Base-by-base conservation (phyloP, 2,329 filamentous ascomycete genomes). In the Penicillium sp. region DNA sequence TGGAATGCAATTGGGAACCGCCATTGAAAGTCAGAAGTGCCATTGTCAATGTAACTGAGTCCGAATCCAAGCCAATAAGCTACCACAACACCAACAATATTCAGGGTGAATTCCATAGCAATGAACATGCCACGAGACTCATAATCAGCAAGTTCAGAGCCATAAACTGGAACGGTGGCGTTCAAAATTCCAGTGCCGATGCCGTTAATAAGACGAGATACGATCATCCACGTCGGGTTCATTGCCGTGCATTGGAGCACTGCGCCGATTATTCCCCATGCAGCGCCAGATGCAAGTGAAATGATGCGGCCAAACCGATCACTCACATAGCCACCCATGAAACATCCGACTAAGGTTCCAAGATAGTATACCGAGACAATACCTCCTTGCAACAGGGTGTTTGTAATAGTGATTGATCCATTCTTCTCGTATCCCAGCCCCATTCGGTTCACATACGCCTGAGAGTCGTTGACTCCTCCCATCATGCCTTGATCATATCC, bases 1-100 rank as follows among this genome's bases (percentile, higher is more conserved):
- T 89, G 85, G 68, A 89, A 88, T 0, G 83, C 85, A 52, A 89
- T 80, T 0, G 84, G 85, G 56, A 89, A 88, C 2, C 85, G 75
- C 84, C 85, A 87, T 34, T 80, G 79, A 55, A 87, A 80, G 0
- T 79, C 73, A 0, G 82, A 83, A 0, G 71, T 73, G 2, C 82
- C 83, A 26, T 79, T 75, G 49, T 84, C 78, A 56, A 83, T 80
- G 64, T 82, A 87, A 0, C 81, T 82, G 11, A 83, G 75, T 3
- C 82, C 84, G 51, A 80, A 84, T 59, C 73, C 72, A 5, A 77
- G 65, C 83, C 83, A 86, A 61, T 87, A 87, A 3, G 80, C 70
- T 29, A 84, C 78, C 23, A 84, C 81, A 0, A 88, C 83, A 58
- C 86, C 86, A 46, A 87, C 83, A 57, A 88, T 88, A 66, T 89